Base-by-base conservation (phyloP, 2,329 filamentous ascomycete genomes). In the Sarocladiaceae sp. region DNA sequence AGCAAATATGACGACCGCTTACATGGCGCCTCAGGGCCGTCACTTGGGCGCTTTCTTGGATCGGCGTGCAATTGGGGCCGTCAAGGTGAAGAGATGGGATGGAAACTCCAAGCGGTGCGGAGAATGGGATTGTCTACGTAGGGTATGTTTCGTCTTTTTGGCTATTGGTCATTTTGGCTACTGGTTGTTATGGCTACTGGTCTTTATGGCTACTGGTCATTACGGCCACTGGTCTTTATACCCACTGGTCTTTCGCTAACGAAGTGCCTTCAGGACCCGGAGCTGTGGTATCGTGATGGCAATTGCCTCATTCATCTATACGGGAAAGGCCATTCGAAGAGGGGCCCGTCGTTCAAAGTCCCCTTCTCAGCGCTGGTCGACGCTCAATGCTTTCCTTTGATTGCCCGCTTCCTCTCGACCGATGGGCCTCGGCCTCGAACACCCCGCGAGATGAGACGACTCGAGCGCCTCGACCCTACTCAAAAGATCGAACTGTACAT, bases 241-340 rank as follows among this genome's bases (percentile, higher is more conserved):
- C n/a, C n/a, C n/a, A n/a, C n/a, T n/a, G n/a, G 26, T 12, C 15
- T 10, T 22, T 7, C 25, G 22, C 44, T 48, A 28, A 48, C 44
- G 17, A 8, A 17, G 44, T 20, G 17, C 22, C 13, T 22, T 36
- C 31, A 91, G 87, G 88, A 92, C 58, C 73, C 79, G 2, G 87
- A 90, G 57, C 72, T 93, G 2, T 92, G 84, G 84, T 75, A 77
- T 55, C 72, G 77, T 11, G 69, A 83, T 56, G 87, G 84, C 13
- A 82, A 90, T 62, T 91, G 87, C 59, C 73, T 83, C 15, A 76
- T 92, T 1, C 77, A 91, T 65, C 72, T 92, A 0, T 84, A 88
- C 60, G 78, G 70, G n/a, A 75, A 76, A 56, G 84, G 84, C 35
- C 79, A 82, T 52, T 88, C 85, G 3, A 76, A 75, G 53, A 73